Base-by-base conservation (phyloP, 2,329 filamentous ascomycete species). In the Diaporthe vaccinii region DNA sequence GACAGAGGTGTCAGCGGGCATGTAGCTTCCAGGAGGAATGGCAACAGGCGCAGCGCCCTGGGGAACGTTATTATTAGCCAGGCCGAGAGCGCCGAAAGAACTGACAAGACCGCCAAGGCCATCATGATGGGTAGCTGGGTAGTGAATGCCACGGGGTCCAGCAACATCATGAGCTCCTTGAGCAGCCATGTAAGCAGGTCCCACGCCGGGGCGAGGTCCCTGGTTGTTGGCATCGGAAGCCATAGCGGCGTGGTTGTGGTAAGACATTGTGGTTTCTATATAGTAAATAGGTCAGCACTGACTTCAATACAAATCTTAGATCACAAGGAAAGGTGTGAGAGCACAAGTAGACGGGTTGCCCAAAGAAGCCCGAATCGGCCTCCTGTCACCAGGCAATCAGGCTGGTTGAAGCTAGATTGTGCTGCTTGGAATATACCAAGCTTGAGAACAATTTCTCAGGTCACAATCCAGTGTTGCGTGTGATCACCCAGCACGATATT, bases 141-240 rank as follows among this genome's bases (percentile, higher is more conserved):
- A 75, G 53, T 81, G 80, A 67, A 80, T 79, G 28, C 78, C 77
- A 68, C 80, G 80, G 9, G 76, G 51, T 36, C 70, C 71, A 31
- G 76, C 73, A 17, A 59, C 74, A 67, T 81, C 79, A 57, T 80
- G 78, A 79, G 74, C 77, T 57, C 75, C 67, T 53, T 81, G 80
- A 57, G 78, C 67, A 67, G 75, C 73, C 74, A 80, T 67, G 72
- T 80, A 81, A 8, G 77, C 76, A 62, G 77, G 69, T 51, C 51
- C 62, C 34, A 73, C 72, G 12, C 70, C 76, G 31, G 78, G 78
- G 59, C 79, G 80, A 59, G 46, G 49, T 31, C 71, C 68, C 51
- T 79, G 78, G 55, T 78, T 79, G 65, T 73, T 77, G 49, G 57
- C 62, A 51, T 81, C 80, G 10, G 78, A 78, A 61, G 79, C 62